phyloP scores from a whole-genome alignment of 2,329 filamentous ascomycete species.

The Hypoxylon sp. region DNA sequence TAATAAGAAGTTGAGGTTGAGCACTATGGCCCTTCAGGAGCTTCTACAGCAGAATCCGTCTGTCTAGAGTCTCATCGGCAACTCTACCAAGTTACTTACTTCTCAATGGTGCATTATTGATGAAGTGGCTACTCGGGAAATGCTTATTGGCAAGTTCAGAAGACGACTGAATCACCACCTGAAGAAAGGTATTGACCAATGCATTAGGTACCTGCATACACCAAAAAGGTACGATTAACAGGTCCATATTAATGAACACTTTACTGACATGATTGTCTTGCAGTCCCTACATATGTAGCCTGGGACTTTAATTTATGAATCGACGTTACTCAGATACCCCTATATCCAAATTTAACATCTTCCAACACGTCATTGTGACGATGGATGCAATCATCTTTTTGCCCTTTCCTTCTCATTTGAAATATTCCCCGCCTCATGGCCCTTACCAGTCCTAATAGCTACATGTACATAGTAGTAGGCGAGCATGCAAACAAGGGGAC shows the following conservation, averaged over 20 bases:
- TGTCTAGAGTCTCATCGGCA: constrained; percentile 21
- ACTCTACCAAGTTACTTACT: neutral
- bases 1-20: constrained; percentile 43
- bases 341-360: too few species aligned
- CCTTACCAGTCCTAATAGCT: neutral
- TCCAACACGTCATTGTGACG: too few species aligned
- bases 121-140: too few species aligned
- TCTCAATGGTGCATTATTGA: neutral
- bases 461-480: neutral
- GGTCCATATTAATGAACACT: neutral
- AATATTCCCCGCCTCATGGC: neutral
- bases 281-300: too few species aligned
- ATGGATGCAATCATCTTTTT: too few species aligned
- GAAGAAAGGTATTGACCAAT: too few species aligned
- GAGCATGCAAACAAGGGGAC: neutral
- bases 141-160: too few species aligned
- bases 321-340: too few species aligned
- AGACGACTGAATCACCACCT: too few species aligned
- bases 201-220: too few species aligned
- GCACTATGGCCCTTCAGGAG: constrained; percentile 37
- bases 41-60: constrained; percentile 42
- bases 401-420: neutral
- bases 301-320: too few species aligned
- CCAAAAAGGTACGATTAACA: neutral
- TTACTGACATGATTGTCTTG: neutral